Evolutionary conservation across 306 rosid species (phyloP).

Genomic region (Morella rubra): DNA sequence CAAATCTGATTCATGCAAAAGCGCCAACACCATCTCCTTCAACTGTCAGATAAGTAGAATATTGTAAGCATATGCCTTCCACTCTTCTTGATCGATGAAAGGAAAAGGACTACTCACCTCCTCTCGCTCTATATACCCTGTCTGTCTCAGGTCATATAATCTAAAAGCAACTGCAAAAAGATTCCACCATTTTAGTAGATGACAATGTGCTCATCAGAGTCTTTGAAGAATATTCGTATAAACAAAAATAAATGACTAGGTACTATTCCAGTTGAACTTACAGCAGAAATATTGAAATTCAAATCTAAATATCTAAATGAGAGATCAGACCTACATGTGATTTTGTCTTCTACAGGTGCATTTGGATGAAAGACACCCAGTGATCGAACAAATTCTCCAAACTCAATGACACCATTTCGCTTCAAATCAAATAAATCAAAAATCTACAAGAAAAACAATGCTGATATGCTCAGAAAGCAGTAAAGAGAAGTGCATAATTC

Average conservation of each 20-base stretch:
- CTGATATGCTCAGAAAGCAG: slow-evolving; percentile 17
- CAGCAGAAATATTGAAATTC: slow-evolving; percentile 8
- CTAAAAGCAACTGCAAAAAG: slow-evolving; percentile 80
- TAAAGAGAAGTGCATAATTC: not conserved
- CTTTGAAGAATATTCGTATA: slow-evolving; percentile 10
- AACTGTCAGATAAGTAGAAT: slow-evolving; percentile 46
- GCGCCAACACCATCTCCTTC: slow-evolving; percentile 87
- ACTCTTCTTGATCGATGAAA: not conserved
- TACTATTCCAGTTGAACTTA: slow-evolving; percentile 12
- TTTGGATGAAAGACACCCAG: slow-evolving; percentile 77
- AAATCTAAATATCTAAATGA: not conserved
- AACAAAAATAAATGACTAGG: not conserved
- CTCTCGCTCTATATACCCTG: slow-evolving; percentile 76
- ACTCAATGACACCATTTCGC: slow-evolving; percentile 81
- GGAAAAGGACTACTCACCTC: slow-evolving; percentile 52
- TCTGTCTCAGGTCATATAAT: slow-evolving; percentile 76
- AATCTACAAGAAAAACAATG: slow-evolving; percentile 42
- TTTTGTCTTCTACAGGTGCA: slow-evolving; percentile 69
- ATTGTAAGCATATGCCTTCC: slow-evolving; percentile 13
- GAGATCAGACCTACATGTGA: slow-evolving; percentile 50
- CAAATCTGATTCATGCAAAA: slow-evolving; percentile 79
- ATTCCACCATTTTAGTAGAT: slow-evolving; percentile 26
- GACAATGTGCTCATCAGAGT: slow-evolving; percentile 5
- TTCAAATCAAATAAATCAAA: slow-evolving; percentile 78
- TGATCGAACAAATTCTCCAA: slow-evolving; percentile 84